Base-by-base conservation (phyloP, 805 yeast species). In the Geotrichum ghanense region DNA sequence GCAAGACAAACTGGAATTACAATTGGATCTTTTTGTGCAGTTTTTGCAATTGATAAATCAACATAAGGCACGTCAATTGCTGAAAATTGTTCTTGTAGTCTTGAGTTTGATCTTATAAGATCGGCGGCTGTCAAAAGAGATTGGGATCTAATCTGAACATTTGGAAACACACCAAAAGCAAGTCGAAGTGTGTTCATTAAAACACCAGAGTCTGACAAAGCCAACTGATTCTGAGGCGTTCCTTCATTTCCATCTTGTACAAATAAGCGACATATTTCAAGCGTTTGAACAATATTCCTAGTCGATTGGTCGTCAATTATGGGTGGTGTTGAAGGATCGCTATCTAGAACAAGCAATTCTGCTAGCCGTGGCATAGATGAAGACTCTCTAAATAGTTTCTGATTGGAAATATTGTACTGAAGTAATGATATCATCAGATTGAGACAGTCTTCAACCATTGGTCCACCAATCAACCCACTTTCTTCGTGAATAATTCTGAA, bases 21-120 rank as follows among this genome's bases (percentile, higher is more conserved):
- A 22, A 52, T 56, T 3, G 60, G 67, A 44, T 55, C 63, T 3
- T 53, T 49, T 34, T 59, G 65, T 4, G 54, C 53, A 10, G 55
- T 51, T 25, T 51, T 51, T 2, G 59, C 53, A 45, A 76, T 56
- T 3, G 81, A 69, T 9, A 95, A 87, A 57, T 87, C 97, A 47
- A 89, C 70, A 58, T 81, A 86, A 0, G 98, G 98, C 5, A 92
- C 96, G 62, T 92, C 97, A 12, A 90, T 79, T 46, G 78, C 79
- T 1, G 87, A 72, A 55, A 90, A 82, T 48, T 77, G 77, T 12
- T 67, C 65, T 62, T 92, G 98, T 26, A 83, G 73, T 1, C 69
- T 74, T 2, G 70, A 63, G 59, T 88, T 87, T 24, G 78, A 73
- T 43, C 79, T 66, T 3, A 92, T 81, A 25, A 89, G 67, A 51